Base-by-base conservation (phyloP, 345 rosid genomes). In the Eucalyptus cloeziana region DNA sequence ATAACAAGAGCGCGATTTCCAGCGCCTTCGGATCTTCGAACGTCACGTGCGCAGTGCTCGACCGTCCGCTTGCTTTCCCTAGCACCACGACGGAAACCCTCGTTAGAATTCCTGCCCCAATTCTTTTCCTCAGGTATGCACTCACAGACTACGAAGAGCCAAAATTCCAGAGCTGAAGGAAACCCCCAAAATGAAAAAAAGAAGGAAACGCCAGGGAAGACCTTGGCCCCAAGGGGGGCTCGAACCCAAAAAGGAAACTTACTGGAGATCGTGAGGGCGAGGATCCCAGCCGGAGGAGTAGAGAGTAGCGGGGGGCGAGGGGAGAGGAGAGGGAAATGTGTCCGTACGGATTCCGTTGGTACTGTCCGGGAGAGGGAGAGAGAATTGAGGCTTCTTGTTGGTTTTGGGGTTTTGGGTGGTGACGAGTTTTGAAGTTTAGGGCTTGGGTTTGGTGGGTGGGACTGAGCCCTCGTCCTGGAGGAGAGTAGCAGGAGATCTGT, bases 11-110 rank as follows among this genome's bases (percentile, higher is more conserved):
- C 1, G 99, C 99, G 43, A 98, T 98, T 95, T 97, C 96, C 56
- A 98, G 95, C 27, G 99, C 98, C 92, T 95, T 95, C 1, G 98
- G 93, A 54, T 98, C 98, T 89, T 91, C 92, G 94, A 98, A 98
- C 37, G 97, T 96, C 76, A 98, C 99, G 93, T 91, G 96, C 10
- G 96, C 99, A 47, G 94, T 90, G 92, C 92, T 92, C 58, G 92
- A 90, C 47, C 92, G 89, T 10, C 93, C 95, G 43, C 43, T 43
- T 43, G 90, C 93, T 56, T 86, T 96, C 99, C n/a, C 96, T 96
- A 94, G 11, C 11, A 47, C 49, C 94, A 92, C 40, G 37, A 85
- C 89, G 43, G 52, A 51, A 81, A 79, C 43, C 11, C 52, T 44
- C 22, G 27, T 31, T 5, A 43, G 52, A 31, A 37, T 31, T 8